Evolutionary conservation across 495 filamentous ascomycete species (phyloP).

Genomic region (Bacidia gigantensis): DNA sequence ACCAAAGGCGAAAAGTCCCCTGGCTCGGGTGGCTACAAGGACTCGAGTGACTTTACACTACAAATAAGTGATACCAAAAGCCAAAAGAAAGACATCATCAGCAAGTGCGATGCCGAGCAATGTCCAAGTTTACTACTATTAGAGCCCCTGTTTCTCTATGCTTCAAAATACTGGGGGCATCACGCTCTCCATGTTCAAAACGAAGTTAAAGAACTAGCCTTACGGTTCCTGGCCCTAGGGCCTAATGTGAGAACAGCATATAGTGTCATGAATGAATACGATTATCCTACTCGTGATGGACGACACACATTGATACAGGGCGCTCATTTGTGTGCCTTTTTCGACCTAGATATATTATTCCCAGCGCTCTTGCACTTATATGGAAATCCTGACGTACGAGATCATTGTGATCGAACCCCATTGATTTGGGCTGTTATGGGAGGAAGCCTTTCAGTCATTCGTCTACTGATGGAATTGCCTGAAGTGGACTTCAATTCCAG

Average conservation of each 20-base stretch:
- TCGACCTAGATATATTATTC: not conserved
- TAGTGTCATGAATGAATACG: not conserved
- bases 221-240: not conserved
- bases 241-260: not conserved
- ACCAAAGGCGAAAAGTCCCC: not conserved
- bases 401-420: not conserved
- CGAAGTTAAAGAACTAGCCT: not conserved
- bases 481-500: not conserved
- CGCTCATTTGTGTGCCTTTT: slow-evolving; percentile 2
- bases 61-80: not conserved
- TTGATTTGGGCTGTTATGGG: not conserved
- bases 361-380: not conserved
- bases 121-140: not conserved
- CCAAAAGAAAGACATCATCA: not conserved
- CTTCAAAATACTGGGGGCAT: slow-evolving; percentile 5
- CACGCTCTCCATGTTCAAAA: slow-evolving; percentile 10
- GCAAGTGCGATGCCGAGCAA: not conserved
- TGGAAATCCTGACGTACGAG: not conserved
- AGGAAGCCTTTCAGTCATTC: not conserved
- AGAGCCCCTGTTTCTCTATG: slow-evolving; percentile 1
- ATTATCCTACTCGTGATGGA: too few relatives aligned
- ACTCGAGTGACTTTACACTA: not conserved
- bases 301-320: slow-evolving; percentile 1
- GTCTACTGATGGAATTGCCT: not conserved
- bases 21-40: not conserved